Evolutionary conservation across 2,329 filamentous ascomycete species (phyloP), one percentile per base, ranked within the genome.

Genomic region (Exophiala calicioides): DNA sequence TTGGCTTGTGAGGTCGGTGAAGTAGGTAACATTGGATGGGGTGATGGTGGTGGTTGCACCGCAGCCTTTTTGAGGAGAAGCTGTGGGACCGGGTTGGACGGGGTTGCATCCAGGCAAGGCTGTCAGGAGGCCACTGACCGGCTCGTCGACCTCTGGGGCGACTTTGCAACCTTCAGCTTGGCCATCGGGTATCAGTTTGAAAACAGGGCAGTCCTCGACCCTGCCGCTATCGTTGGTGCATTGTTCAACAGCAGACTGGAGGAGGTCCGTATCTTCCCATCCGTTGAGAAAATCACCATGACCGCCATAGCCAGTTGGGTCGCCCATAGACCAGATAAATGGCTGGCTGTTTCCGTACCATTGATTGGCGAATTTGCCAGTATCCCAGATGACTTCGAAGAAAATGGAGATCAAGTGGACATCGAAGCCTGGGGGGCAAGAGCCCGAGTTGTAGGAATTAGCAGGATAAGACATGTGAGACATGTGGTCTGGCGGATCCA

Each of bases 221-320:
- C 79, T 80, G 5, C 62, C 55, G 47, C 76, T 76, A 37, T 80
- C 77, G 34, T 77, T 78, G 58, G 82, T 71, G 71, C 86, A 88
- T 39, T 72, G 78, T 61, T 85, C 74, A 56, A 88, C 81, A 55
- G 86, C 84, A 51, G 77, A 72, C 65, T 85, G 81, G 38, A 88
- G 80, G 34, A 77, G 74, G 20, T 71, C 65, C 52, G 78, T 73
- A 56, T 89, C n/a, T n/a, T n/a, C 80, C 86, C 86, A 90, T 12
- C 79, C 85, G 53, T 85, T 80, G 55, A 86, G 67, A 69, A 90
- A 89, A 65, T 90, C 77, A 13, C 72, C 77, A 51, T 80, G 77
- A 56, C 77, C 73, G 1, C 75, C 74, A 52, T 72, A 77, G 5
- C 76, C 75, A 3, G 72, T 77, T 4, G 68, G 65, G 49, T 77